Evolutionary conservation across 2,329 filamentous ascomycete species (phyloP).

Genomic region (Lachnellula suecica): DNA sequence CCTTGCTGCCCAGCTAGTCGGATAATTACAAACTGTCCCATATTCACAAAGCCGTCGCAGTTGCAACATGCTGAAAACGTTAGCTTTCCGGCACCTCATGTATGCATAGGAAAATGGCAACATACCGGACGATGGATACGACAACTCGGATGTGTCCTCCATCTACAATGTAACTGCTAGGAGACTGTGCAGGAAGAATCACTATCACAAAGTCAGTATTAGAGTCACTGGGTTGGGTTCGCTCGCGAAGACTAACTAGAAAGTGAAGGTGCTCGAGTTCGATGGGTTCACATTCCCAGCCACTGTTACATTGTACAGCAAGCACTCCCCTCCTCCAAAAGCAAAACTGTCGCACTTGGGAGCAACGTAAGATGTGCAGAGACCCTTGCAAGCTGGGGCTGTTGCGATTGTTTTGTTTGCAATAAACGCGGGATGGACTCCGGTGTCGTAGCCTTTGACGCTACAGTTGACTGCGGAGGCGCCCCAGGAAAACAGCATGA

Average conservation of each 20-base stretch:
- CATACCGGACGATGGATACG: not conserved
- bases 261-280: not conserved
- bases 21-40: too few species aligned
- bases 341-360: conserved; percentile 1
- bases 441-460: conserved; percentile 6
- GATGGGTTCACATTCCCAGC: not conserved
- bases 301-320: conserved; percentile 7
- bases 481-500: not conserved
- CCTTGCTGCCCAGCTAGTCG: too few species aligned
- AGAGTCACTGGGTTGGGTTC: not conserved
- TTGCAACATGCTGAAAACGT: too few species aligned
- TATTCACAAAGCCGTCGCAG: too few species aligned
- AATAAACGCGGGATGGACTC: not conserved
- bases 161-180: not conserved
- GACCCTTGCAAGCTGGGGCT: not conserved
- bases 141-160: not conserved
- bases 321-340: not conserved
- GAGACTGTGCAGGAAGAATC: not conserved
- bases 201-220: not conserved
- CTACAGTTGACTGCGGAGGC: conserved; percentile 1
- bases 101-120: too few species aligned
- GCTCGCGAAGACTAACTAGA: not conserved
- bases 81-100: too few species aligned
- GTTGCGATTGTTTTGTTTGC: not conserved
- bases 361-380: not conserved